phyloP scores from a whole-genome alignment of 257 asterid genomes.

The Prunella vulgaris region DNA sequence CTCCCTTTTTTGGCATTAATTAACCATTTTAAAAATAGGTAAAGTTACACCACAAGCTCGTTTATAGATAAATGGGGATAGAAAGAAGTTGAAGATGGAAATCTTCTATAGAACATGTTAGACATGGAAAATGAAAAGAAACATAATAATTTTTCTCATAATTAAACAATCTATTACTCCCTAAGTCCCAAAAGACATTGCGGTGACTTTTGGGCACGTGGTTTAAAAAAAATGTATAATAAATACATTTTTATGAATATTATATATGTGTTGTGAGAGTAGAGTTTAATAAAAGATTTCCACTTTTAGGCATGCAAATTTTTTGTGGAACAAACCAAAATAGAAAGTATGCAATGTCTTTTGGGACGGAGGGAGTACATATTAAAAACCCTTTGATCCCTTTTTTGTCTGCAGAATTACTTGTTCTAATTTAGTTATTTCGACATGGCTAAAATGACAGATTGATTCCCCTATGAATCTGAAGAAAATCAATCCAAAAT shows the following conservation, averaged over 20 bases:
- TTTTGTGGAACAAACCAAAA: no score
- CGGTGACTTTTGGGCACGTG: no score
- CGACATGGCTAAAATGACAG: constrained; percentile 5
- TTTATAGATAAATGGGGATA: not conserved
- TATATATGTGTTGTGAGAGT: no score
- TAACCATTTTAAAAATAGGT: not conserved
- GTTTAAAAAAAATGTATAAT: no score
- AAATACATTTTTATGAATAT: no score
- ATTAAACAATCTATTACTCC: not conserved
- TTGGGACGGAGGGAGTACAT: no score
- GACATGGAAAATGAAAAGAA: not conserved
- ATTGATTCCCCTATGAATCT: not conserved
- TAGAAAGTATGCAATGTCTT: no score
- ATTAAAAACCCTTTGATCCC: not conserved
- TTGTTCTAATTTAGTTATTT: not conserved
- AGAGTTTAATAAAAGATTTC: no score
- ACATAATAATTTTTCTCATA: not conserved
- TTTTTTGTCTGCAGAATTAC: not conserved
- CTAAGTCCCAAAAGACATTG: no score
- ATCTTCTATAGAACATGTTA: not conserved
- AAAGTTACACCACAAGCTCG: not conserved
- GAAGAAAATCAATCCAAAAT: constrained; percentile 18
- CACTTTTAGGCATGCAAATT: no score
- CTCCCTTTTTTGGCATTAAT: not conserved
- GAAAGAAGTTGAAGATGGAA: no score